Evolutionary conservation across 2,329 filamentous ascomycete genomes (phyloP).

Genomic region (Aspergillus hiratsukae): DNA sequence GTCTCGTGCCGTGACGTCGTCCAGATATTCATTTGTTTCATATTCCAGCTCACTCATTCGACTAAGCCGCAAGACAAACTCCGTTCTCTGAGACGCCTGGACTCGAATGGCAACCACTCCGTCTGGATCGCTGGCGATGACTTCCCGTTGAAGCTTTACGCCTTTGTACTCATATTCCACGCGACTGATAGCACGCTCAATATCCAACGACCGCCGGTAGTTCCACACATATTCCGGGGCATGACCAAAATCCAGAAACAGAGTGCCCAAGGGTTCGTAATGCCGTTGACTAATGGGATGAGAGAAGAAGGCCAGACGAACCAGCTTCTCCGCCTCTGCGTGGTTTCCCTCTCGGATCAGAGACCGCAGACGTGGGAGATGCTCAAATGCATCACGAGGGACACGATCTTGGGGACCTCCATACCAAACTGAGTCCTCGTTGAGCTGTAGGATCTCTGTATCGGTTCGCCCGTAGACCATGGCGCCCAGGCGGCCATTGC

Average conservation of each 20-base stretch:
- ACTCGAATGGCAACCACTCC: constrained; percentile 36
- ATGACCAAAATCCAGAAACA: constrained; percentile 42
- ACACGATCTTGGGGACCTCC: constrained; percentile 43
- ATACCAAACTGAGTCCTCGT: constrained; percentile 49
- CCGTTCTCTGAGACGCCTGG: constrained; percentile 15
- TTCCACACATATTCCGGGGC: constrained; percentile 17
- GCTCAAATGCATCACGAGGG: constrained; percentile 34
- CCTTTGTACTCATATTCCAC: constrained; percentile 37
- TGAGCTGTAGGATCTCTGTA: constrained; percentile 44
- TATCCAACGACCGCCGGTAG: constrained; percentile 40
- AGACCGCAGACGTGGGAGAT: constrained; percentile 38
- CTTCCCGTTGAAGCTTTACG: constrained; percentile 32
- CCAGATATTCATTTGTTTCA: constrained; percentile 44
- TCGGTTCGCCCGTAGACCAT: constrained; percentile 46
- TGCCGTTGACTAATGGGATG: constrained; percentile 45
- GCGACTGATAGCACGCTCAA: constrained; percentile 33
- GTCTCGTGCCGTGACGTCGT: constrained; percentile 28
- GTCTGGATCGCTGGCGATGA: constrained; percentile 42
- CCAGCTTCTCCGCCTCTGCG: constrained; percentile 40
- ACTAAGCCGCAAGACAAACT: constrained; percentile 29
- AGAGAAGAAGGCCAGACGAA: constrained; percentile 41
- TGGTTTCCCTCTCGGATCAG: constrained; percentile 40
- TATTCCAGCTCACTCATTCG: constrained; percentile 41
- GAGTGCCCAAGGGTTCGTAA: constrained; percentile 44
- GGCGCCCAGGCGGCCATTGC: constrained; percentile 46